A percentile compares a stretch with the other conserved stretches of the same genome.
phyloP scores from a whole-genome alignment of 306 rosid genomes.

The Lathyrus aphaca region DNA sequence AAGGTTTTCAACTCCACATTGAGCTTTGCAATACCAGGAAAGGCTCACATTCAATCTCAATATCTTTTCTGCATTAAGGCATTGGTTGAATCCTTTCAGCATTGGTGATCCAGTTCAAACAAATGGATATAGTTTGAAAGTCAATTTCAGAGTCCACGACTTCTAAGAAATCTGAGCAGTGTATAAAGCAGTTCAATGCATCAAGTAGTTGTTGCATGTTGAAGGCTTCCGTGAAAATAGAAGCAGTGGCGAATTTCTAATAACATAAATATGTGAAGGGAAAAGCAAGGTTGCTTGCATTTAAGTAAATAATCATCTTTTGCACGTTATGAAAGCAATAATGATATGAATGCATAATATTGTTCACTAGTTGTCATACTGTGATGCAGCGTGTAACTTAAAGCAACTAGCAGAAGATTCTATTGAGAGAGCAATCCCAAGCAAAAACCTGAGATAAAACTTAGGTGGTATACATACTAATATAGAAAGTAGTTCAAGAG shows the following conservation, averaged over 20 bases:
- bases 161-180: neutral
- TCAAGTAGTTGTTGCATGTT: neutral
- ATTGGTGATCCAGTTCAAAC: neutral
- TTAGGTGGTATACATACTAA: neutral
- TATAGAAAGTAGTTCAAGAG: neutral
- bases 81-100: neutral
- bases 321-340: neutral
- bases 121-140: neutral
- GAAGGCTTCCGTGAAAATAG: neutral
- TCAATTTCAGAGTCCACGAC: neutral
- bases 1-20: neutral
- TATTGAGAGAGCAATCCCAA: slow-evolving; percentile 28
- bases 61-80: neutral
- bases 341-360: slow-evolving; percentile 16
- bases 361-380: slow-evolving; percentile 8
- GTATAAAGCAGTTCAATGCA: neutral
- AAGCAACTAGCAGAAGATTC: slow-evolving; percentile 9
- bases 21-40: slow-evolving; percentile 1
- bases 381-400: slow-evolving; percentile 12
- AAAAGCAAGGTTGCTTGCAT: slow-evolving; percentile 16
- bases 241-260: slow-evolving; percentile 3
- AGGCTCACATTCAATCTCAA: neutral
- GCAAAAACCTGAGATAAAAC: neutral
- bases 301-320: slow-evolving; percentile 8
- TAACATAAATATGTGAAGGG: neutral